Base-by-base conservation (phyloP, 2,329 filamentous ascomycete genomes). In the Epicoccum nigrum region DNA sequence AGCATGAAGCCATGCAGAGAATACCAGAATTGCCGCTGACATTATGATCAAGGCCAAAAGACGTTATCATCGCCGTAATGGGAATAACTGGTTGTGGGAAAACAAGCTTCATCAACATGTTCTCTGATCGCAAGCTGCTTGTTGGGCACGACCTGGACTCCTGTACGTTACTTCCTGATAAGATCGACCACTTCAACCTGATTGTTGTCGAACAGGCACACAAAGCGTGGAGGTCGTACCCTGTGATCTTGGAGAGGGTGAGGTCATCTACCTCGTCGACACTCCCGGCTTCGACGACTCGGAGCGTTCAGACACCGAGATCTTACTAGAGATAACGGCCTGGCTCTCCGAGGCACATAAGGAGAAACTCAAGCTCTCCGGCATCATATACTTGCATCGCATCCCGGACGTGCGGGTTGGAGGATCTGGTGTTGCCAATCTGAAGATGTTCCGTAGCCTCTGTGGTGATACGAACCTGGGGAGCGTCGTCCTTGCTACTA, bases 381-480 rank as follows among this genome's bases (percentile, higher is more conserved):
- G 78, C 0, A 76, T 81, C 28, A 74, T 81, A 20, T 81, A 79
- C 56, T 61, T 81, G 3, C 78, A 80, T 39, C 66, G 70, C 0
- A 80, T 81, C 44, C 69, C 63, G 0, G 74, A 80, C 39, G 67
- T 60, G 8, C 70, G 77, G 9, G 63, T 80, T 54, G 63, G 65
- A 4, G 71, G 76, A 44, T 70, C 73, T 17, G 66, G 65, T 15
- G 62, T 70, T 12, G 70, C 70, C 42, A 80, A 79, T 47, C 58
- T 81, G 1, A 55, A 68, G 16, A 77, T 80, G 72, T 79, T 81
- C 65, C 65, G 71, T 42, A 73, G 75, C 25, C 72, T 81, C 4
- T 76, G 73, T 19, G 79, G 79, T 1, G 65, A 75, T 8, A 61
- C 74, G 15, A 69, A 69, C 25, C 61, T 80, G 4, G 64, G 68